These are phyloP conservation scores for Paralagenidium karlingii DNA, from an alignment of 352 stramenopile genomes.

Conservation along the genomic window DNA sequence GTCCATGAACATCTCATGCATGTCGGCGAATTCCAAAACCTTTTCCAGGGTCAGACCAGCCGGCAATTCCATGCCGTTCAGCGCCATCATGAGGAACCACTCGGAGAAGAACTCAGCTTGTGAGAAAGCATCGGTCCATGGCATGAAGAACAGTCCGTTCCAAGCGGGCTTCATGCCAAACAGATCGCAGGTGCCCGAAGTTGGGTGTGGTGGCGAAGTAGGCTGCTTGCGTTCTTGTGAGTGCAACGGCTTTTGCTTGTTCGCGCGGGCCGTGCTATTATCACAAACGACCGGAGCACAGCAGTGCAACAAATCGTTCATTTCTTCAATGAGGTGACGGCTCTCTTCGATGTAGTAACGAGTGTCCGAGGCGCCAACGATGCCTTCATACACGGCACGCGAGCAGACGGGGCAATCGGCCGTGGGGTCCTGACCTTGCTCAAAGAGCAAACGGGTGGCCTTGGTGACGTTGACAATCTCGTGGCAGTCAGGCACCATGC, in stretches of 20 bases:
- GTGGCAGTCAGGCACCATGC: conserved; percentile 34
- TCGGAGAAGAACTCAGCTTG: conserved; percentile 63
- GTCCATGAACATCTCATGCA: conserved; percentile 69
- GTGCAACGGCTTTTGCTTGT: no score
- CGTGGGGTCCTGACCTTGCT: conserved; percentile 60
- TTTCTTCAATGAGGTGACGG: conserved; percentile 25
- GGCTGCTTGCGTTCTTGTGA: no score
- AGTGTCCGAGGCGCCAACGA: conserved; percentile 41
- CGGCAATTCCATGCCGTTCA: conserved; percentile 75
- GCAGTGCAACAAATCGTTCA: conserved; percentile 55
- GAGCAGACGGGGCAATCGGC: conserved; percentile 52
- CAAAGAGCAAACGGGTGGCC: conserved; percentile 44
- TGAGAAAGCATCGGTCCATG: conserved; percentile 63
- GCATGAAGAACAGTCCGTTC: conserved; percentile 62
- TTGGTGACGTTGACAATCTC: conserved; percentile 39
- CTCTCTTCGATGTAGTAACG: conserved; percentile 44
- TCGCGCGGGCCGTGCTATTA: no score
- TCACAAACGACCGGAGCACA: conserved; percentile 41
- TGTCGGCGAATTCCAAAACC: conserved; percentile 29
- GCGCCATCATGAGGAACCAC: conserved; percentile 50
- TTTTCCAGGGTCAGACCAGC: conserved; percentile 43
- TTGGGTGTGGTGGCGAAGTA: no score
- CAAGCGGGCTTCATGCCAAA: conserved; percentile 47
- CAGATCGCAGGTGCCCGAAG: conserved; percentile 28
- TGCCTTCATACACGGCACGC: conserved; percentile 55